phyloP scores from a whole-genome alignment of 2,329 filamentous ascomycete species.

The Fusarium neocosmosporiellum region DNA sequence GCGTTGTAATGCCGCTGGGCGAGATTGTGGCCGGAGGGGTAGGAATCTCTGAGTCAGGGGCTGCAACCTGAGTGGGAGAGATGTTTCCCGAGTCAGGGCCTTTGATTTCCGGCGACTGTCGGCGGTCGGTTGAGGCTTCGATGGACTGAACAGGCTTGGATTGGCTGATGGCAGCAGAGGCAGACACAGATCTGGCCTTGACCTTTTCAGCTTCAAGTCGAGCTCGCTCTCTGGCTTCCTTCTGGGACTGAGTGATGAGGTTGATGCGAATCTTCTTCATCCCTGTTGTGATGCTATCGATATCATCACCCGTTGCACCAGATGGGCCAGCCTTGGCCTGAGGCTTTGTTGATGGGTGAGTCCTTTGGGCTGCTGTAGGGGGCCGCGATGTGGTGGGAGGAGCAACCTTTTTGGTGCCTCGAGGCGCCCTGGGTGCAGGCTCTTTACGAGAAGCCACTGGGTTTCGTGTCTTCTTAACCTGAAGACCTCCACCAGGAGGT shows the following conservation, averaged over 20 bases:
- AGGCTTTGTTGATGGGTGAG: conserved; percentile 23
- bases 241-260: conserved; percentile 68
- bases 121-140: not conserved
- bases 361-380: conserved; percentile 18
- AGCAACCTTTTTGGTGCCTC: conserved; percentile 52
- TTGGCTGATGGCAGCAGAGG: conserved; percentile 8
- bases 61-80: conserved; percentile 27
- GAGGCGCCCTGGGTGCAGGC: conserved; percentile 45
- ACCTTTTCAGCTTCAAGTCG: conserved; percentile 39
- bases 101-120: conserved; percentile 1
- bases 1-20: conserved; percentile 41
- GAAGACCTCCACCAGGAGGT: conserved; percentile 55
- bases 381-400: conserved; percentile 29
- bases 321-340: conserved; percentile 24
- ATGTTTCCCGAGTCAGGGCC: conserved; percentile 4
- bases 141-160: not conserved
- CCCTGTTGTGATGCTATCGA: conserved; percentile 67
- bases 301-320: conserved; percentile 48
- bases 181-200: conserved; percentile 5
- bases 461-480: conserved; percentile 71
- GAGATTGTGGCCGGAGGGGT: conserved; percentile 40
- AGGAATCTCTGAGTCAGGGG: conserved; percentile 15
- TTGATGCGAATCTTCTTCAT: conserved; percentile 74
- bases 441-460: conserved; percentile 58
- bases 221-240: conserved; percentile 61